Percentiles rank a stretch among this genome's conserved stretches.
These are phyloP conservation scores for Zymoseptoria crescenta DNA, from an alignment of 2,329 filamentous ascomycete species.

Conservation along the genomic window DNA sequence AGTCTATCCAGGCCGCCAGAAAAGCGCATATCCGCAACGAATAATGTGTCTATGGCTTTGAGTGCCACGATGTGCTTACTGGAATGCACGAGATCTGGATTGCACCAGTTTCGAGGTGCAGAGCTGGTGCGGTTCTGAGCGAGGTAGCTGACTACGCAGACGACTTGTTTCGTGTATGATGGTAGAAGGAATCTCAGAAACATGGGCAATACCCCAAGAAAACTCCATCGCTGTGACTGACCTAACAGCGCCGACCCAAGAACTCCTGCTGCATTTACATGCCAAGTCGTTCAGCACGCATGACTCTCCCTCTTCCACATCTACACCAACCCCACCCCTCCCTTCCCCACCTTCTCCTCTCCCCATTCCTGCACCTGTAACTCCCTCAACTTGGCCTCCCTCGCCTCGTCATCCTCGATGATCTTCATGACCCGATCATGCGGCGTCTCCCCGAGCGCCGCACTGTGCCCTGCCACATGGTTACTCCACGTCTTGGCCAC, in stretches of 20 bases:
- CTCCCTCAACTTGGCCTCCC: slow-evolving; percentile 23
- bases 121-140: too few species aligned
- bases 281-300: background rate
- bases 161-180: too few species aligned
- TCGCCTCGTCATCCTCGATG: slow-evolving; percentile 26
- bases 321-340: background rate
- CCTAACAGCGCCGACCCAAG: too few species aligned
- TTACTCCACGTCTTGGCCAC: slow-evolving; percentile 23
- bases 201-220: too few species aligned
- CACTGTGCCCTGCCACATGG: slow-evolving; percentile 21
- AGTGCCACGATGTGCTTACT: too few species aligned
- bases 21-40: too few species aligned
- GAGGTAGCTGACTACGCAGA: too few species aligned
- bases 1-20: background rate
- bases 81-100: too few species aligned
- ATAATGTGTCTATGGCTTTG: too few species aligned
- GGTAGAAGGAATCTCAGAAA: too few species aligned
- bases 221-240: background rate
- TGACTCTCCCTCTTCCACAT: background rate
- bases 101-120: too few species aligned
- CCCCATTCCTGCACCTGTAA: slow-evolving; percentile 17
- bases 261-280: background rate
- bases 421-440: slow-evolving; percentile 29
- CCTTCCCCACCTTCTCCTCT: slow-evolving; percentile 15
- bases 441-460: slow-evolving; percentile 16